phyloP scores from a whole-genome alignment of 192 early-diverging fungal species.

The Coemansia furcata region DNA sequence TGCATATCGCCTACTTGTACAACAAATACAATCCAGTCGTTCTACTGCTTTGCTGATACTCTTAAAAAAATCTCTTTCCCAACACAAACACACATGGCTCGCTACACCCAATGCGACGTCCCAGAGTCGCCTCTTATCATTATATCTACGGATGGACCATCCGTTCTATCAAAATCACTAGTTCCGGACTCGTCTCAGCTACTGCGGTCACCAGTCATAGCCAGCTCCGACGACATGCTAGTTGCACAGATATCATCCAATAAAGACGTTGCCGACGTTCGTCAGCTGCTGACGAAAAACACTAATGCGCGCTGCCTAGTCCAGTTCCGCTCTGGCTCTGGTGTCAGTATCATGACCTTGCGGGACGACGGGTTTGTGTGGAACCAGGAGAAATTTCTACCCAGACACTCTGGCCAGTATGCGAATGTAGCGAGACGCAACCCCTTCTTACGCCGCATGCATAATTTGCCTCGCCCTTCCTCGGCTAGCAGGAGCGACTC shows the following conservation, averaged over 20 bases:
- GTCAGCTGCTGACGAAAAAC: conserved; percentile 15
- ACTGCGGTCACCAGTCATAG: conserved; percentile 18
- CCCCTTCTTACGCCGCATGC: conserved; percentile 28
- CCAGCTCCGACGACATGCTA: conserved; percentile 11
- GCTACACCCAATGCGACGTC: background rate
- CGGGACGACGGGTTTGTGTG: conserved; percentile 46
- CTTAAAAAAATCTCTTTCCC: background rate
- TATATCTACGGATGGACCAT: conserved; percentile 33
- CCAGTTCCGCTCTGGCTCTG: conserved; percentile 14
- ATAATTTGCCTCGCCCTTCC: conserved; percentile 8
- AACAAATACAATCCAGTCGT: background rate
- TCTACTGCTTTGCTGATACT: background rate
- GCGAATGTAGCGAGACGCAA: conserved; percentile 25
- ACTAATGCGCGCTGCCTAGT: conserved; percentile 32
- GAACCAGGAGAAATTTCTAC: conserved; percentile 32
- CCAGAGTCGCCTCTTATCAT: conserved; percentile 18
- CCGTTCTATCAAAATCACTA: conserved; percentile 29
- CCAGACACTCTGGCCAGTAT: conserved; percentile 20
- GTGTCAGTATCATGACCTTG: conserved; percentile 32
- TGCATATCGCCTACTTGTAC: background rate
- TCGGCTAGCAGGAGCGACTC: background rate
- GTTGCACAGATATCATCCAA: conserved; percentile 16
- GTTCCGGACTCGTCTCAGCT: conserved; percentile 18
- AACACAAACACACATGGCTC: background rate
- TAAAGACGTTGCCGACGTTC: conserved; percentile 17